Percentiles rank a stretch among this genome's conserved stretches.
These are phyloP conservation scores for Phlebiopsis flavidoalba DNA, from an alignment of 768 basidiomycete genomes.

Conservation along the genomic window DNA sequence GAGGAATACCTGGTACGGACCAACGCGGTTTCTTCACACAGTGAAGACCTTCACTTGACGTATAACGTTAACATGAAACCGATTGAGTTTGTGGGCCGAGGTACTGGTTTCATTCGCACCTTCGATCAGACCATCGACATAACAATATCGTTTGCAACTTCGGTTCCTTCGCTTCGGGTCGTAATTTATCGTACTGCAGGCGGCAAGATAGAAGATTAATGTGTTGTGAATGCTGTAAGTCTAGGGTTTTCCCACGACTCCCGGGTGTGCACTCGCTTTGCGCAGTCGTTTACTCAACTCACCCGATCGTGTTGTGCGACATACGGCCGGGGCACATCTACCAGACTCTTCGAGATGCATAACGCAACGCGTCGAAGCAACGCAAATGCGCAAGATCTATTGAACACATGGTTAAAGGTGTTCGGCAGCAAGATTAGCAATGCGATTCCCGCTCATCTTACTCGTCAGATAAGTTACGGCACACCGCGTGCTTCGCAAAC, in stretches of 20 bases:
- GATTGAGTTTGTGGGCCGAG: no score
- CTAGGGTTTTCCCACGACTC: no score
- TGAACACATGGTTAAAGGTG: background rate
- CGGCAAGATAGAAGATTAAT: background rate
- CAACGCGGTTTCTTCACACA: no score
- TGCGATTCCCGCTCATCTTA: background rate
- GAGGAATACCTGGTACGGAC: no score
- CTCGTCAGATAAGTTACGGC: background rate
- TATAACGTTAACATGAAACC: no score
- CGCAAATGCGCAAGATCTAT: background rate
- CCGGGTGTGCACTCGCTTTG: no score
- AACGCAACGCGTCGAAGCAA: background rate
- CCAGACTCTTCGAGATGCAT: background rate
- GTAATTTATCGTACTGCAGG: background rate
- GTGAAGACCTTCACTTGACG: no score
- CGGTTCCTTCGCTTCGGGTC: no score
- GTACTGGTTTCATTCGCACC: no score
- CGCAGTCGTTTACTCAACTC: background rate
- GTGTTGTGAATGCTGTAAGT: background rate
- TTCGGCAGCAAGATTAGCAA: background rate
- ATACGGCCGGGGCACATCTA: background rate
- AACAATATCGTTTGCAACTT: no score
- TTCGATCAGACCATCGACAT: no score
- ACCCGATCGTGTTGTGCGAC: no score
- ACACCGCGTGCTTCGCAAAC: background rate